phyloP scores from a whole-genome alignment of 1,284 basidiomycete species.

The Wolfiporia cocos region DNA sequence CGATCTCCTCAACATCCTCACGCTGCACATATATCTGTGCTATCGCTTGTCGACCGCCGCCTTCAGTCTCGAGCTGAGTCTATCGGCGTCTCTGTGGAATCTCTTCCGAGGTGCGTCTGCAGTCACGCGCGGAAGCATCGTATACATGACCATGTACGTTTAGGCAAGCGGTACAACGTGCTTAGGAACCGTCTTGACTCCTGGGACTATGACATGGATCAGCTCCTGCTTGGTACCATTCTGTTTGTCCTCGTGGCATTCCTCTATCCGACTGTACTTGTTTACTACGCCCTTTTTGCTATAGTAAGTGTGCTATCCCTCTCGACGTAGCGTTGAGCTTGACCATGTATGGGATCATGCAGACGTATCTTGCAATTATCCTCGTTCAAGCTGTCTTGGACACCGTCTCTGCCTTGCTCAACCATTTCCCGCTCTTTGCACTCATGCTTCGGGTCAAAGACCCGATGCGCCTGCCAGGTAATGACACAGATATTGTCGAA shows the following conservation, averaged over 20 bases:
- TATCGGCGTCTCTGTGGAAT: constrained; percentile 77
- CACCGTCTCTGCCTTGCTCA: constrained; percentile 70
- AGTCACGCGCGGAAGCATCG: background rate
- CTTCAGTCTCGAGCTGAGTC: constrained; percentile 59
- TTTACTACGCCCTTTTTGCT: constrained; percentile 83
- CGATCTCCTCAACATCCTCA: constrained; percentile 63
- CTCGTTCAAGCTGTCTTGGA: constrained; percentile 56
- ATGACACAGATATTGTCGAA: constrained; percentile 1
- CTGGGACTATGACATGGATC: constrained; percentile 90
- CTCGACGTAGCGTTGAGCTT: background rate
- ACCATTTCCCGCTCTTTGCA: constrained; percentile 89
- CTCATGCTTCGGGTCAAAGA: constrained; percentile 86
- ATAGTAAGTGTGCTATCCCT: constrained; percentile 40
- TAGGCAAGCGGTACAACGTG: constrained; percentile 85
- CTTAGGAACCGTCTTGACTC: constrained; percentile 81
- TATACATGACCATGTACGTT: constrained; percentile 2
- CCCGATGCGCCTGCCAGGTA: constrained; percentile 77
- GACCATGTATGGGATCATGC: background rate
- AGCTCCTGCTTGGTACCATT: constrained; percentile 90
- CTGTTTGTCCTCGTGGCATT: constrained; percentile 91
- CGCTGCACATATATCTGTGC: constrained; percentile 70
- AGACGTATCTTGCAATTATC: constrained; percentile 63
- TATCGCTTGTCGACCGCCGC: constrained; percentile 63
- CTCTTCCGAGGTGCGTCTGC: constrained; percentile 78
- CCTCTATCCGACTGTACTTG: constrained; percentile 84